Percentiles rank a stretch among this genome's conserved stretches.
phyloP scores from a whole-genome alignment of 148 eudicot genomes.

The Chenopodium berlandieri region DNA sequence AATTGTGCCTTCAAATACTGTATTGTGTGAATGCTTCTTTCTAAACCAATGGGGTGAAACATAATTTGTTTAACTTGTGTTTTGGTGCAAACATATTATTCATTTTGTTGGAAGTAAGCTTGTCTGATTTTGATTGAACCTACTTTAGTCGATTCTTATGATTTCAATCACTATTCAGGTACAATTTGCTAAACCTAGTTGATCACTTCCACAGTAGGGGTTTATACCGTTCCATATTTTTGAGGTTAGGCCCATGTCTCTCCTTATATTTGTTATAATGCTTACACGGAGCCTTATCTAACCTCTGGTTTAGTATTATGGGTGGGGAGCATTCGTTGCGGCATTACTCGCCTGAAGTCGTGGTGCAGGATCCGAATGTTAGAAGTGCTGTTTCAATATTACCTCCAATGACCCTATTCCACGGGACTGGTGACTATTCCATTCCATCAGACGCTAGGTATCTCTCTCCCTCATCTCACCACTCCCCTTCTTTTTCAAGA shows the following conservation, averaged over 20 bases:
- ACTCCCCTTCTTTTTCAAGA: not conserved
- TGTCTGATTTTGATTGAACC: not conserved
- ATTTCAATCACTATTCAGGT: slow-evolving; percentile 48
- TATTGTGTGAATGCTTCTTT: not conserved
- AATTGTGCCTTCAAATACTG: not conserved
- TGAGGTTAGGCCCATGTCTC: slow-evolving; percentile 44
- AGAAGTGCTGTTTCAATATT: slow-evolving; percentile 61
- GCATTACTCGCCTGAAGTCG: slow-evolving; percentile 76
- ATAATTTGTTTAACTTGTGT: not conserved
- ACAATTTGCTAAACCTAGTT: slow-evolving; percentile 71
- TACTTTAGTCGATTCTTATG: slow-evolving; percentile 9
- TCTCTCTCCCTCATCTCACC: slow-evolving; percentile 1
- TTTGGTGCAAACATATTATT: not conserved
- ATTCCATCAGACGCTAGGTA: slow-evolving; percentile 89
- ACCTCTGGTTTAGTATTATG: slow-evolving; percentile 64
- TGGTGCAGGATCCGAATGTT: slow-evolving; percentile 67
- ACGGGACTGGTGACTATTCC: slow-evolving; percentile 92
- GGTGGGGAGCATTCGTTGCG: slow-evolving; percentile 78
- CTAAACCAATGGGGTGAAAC: not conserved
- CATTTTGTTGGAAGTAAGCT: not conserved
- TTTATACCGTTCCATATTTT: slow-evolving; percentile 72
- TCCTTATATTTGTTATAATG: slow-evolving; percentile 5
- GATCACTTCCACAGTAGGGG: slow-evolving; percentile 86
- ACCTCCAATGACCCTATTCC: slow-evolving; percentile 77
- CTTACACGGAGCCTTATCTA: slow-evolving; percentile 21